Base-by-base conservation (phyloP, 495 filamentous ascomycete species). In the Penicillium macrosclerotiorum region DNA sequence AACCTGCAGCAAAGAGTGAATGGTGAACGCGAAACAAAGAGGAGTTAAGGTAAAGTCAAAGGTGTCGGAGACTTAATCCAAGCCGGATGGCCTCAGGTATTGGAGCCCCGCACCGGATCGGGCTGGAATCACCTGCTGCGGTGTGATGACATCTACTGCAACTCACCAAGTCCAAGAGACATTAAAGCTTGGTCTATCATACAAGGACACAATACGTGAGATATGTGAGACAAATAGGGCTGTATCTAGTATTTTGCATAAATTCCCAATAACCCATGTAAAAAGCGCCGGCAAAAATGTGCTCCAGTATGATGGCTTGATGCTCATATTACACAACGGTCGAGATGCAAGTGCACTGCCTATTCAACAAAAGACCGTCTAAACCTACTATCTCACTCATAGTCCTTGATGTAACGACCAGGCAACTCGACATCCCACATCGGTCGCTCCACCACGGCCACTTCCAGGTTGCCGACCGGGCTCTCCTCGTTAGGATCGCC, bases 371-470 rank as follows among this genome's bases (percentile, higher is more conserved):
- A 44, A 24, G 25, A 30, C 20, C 29, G 19, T 27, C 29, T n/a
- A 38, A n/a, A 22, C 14, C 32, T 24, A 27, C 2, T 25, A 5
- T 9, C 34, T 65, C 70, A 81, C 53, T 88, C 85, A 43, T 83
- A 82, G 39, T 87, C 78, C 17, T 75, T 80, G 54, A 83, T 72
- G 58, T 83, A 95, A 32, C 83, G 76, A 32, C 84, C 82, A 3
- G 88, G 84, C 59, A 95, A 63, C 45, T 92, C 88, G 37, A 90
- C 71, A 61, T 94, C 89, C 79, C 85, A 92, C 54, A 81, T 68
- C 14, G 93, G 93, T 57, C 93, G 72, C 73, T 98, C 93, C 2
- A 96, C 79, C 35, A 96, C 64, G 0, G 84, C 91, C 12, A 96
- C 87, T 63, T 96, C 92, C 6, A 91, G 65, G 4, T 69, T 62